Evolutionary conservation across 306 rosid genomes (phyloP), one percentile per base, ranked within the genome.

Genomic region (Adenanthera pavonina): DNA sequence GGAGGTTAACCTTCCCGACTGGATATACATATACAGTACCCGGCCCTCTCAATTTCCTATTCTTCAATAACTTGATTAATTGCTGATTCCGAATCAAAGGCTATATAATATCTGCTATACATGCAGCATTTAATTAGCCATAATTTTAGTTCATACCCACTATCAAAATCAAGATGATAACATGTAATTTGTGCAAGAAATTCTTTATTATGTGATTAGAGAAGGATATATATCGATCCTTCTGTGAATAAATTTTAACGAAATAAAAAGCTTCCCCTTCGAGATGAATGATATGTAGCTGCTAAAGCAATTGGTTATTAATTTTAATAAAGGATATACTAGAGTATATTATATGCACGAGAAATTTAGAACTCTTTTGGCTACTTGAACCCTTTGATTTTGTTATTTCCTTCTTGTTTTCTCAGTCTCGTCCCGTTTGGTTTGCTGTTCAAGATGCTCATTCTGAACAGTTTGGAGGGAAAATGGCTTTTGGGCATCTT

Each of bases 241-340:
- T 65, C 79, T 4, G 64, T 35, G 13, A 78, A 57, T 36, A 65
- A 83, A 35, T 6, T 4, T 40, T 57, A 68, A 65, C n/a, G n/a
- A 71, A n/a, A n/a, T n/a, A 66, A 8, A 61, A 69, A 35, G 72
- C 4, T 35, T 15, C 47, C 53, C 61, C 69, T 51, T 82, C 52
- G 36, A 41, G 57, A 78, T 67, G 60, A 81, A 54, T 51, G 6
- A 60, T 17, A 77, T 7, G 41, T 33, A 46, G 71, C 57, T 78
- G n/a, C n/a, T n/a, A 77, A 62, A 33, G 43, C 54, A 13, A 4
- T 51, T 78, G 72, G 78, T 54, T 36, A 75, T n/a, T n/a, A n/a
- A 79, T 40, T 81, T 43, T 61, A 79, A 53, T 48, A 61, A 78
- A 75, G 64, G 30, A 81, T 12, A n/a, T n/a, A n/a, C n/a, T n/a